These are phyloP conservation scores for Hypoxylon sp. DNA, from an alignment of 2,329 filamentous ascomycete species.

Conservation along the genomic window DNA sequence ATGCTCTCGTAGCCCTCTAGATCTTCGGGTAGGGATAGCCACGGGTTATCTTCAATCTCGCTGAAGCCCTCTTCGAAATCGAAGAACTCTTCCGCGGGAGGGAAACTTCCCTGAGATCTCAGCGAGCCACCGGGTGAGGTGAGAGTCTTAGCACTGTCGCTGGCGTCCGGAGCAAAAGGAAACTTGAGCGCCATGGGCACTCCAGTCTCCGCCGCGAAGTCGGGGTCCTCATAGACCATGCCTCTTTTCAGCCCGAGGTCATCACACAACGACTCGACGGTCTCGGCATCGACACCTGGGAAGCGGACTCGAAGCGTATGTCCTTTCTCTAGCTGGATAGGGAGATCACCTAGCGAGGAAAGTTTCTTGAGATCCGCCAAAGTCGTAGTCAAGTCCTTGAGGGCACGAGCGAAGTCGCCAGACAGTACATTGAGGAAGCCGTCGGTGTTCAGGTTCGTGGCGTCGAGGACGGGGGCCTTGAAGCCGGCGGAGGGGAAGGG, in stretches of 20 bases:
- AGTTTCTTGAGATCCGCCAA: conserved; percentile 86
- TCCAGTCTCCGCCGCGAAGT: conserved; percentile 78
- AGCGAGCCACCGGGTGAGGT: conserved; percentile 66
- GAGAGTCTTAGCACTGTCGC: conserved; percentile 50
- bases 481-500: conserved; percentile 60
- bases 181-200: conserved; percentile 84
- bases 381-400: conserved; percentile 85
- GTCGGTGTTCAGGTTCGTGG: conserved; percentile 80
- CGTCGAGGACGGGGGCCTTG: conserved; percentile 59
- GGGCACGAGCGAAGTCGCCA: conserved; percentile 86
- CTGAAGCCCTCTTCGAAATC: conserved; percentile 58
- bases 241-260: conserved; percentile 90
- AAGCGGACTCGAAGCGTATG: conserved; percentile 85
- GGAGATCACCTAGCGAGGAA: conserved; percentile 84
- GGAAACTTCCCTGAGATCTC: conserved; percentile 57
- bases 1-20: conserved; percentile 64
- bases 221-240: conserved; percentile 80
- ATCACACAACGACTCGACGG: conserved; percentile 85
- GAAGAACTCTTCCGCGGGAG: conserved; percentile 50
- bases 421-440: conserved; percentile 89
- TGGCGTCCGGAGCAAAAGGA: conserved; percentile 79
- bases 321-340: conserved; percentile 78
- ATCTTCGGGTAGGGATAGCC: conserved; percentile 62
- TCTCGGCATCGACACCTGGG: conserved; percentile 87
- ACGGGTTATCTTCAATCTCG: conserved; percentile 63